phyloP scores from a whole-genome alignment of 1,284 basidiomycete genomes.

The Vanrija sp. region DNA sequence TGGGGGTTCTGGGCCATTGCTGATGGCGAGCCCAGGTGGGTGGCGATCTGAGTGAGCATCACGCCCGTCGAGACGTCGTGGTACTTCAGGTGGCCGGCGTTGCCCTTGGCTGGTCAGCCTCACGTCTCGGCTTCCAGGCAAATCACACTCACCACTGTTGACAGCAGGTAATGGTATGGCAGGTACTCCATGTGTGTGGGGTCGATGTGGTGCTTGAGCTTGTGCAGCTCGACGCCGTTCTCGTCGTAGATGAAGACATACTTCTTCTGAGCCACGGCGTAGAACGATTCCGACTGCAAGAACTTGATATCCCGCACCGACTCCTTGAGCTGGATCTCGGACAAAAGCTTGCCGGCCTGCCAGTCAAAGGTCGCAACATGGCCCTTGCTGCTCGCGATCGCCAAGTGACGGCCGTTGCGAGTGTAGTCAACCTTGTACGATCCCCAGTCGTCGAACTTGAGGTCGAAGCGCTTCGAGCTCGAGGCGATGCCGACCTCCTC shows the following conservation, averaged over 20 bases:
- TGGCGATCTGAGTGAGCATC: constrained; percentile 83
- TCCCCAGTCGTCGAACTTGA: constrained; percentile 69
- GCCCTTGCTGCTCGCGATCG: constrained; percentile 74
- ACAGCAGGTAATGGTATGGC: constrained; percentile 93
- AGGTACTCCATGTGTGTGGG: constrained; percentile 87
- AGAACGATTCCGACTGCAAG: constrained; percentile 86
- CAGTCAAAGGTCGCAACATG: constrained; percentile 96
- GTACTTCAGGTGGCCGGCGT: constrained; percentile 87
- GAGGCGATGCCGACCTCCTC: constrained; percentile 67
- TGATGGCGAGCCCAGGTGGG: constrained; percentile 77
- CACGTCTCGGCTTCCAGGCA: too few species aligned
- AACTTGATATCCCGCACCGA: constrained; percentile 92
- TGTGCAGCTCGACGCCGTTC: constrained; percentile 87
- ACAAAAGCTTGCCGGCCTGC: constrained; percentile 79
- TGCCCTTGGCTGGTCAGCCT: constrained; percentile 57
- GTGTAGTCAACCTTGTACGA: constrained; percentile 77
- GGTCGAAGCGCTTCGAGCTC: constrained; percentile 70
- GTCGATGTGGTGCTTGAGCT: constrained; percentile 69
- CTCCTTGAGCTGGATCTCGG: constrained; percentile 82
- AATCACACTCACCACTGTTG: constrained; percentile 63
- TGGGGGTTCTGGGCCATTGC: constrained; percentile 89
- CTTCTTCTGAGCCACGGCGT: constrained; percentile 94
- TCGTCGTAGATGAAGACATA: constrained; percentile 95
- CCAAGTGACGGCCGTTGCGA: constrained; percentile 84
- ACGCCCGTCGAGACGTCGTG: constrained; percentile 94